Evolutionary conservation across 192 early-diverging fungal species (phyloP).

Genomic region (Backusella luteola): DNA sequence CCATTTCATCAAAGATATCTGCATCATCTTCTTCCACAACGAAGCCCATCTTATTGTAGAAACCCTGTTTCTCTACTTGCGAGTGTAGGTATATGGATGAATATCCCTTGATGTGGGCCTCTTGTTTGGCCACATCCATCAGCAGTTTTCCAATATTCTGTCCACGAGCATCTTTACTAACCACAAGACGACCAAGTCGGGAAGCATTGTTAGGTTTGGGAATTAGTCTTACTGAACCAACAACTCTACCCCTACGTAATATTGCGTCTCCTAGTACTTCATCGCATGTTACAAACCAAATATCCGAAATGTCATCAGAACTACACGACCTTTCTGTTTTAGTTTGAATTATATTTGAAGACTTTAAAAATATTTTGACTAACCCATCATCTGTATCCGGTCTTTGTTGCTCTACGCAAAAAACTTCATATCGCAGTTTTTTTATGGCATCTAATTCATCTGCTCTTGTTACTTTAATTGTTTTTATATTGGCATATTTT

Average conservation of each 20-base stretch:
- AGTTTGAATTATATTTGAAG: background rate
- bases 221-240: background rate
- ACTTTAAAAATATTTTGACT: too few relatives aligned
- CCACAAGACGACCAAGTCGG: background rate
- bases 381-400: too few relatives aligned
- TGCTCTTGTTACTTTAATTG: background rate
- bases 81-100: background rate
- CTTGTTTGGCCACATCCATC: background rate
- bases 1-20: background rate
- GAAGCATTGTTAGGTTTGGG: background rate
- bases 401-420: too few relatives aligned
- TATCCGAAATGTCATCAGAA: background rate
- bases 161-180: background rate
- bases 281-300: background rate
- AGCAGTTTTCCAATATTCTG: background rate
- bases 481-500: background rate
- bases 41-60: background rate
- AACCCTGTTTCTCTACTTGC: background rate
- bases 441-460: background rate
- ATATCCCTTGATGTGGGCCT: background rate
- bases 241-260: background rate
- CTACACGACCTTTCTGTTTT: background rate
- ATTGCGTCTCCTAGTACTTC: background rate
- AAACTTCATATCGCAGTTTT: background rate
- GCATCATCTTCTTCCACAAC: background rate